phyloP scores from a whole-genome alignment of 345 rosid species.

The Eucalyptus erythrocorys region DNA sequence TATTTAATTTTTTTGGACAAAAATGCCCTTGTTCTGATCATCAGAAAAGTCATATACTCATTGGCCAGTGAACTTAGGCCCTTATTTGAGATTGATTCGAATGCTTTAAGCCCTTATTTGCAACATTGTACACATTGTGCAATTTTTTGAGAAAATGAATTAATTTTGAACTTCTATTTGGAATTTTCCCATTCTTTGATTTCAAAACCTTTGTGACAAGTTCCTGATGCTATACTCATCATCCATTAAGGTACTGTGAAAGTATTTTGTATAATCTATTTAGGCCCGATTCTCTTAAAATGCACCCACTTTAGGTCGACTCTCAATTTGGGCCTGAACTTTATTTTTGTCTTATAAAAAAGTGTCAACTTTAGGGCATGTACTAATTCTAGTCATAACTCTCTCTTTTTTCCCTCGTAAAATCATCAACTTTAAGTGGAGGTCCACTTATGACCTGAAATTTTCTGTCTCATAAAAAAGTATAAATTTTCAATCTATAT shows the following conservation, averaged over 20 bases:
- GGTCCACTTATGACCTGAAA: background rate
- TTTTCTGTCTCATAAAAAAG: background rate
- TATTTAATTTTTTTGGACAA: background rate
- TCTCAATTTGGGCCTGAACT: background rate
- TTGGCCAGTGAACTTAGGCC: background rate
- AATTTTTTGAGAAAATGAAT: too few species aligned
- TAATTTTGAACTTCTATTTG: too few species aligned
- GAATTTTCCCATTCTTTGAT: background rate
- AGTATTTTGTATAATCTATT: background rate
- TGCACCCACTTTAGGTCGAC: background rate
- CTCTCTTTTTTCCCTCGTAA: too few species aligned
- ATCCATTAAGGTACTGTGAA: background rate
- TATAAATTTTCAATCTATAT: too few species aligned
- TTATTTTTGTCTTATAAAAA: background rate
- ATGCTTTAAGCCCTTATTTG: fast-evolving
- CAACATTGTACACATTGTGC: too few species aligned
- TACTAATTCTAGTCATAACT: background rate
- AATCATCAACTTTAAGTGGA: background rate
- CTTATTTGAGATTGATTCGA: too few species aligned
- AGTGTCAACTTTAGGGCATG: fast-evolving
- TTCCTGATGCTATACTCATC: background rate
- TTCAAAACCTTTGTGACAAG: background rate
- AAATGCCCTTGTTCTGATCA: background rate
- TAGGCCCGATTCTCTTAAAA: background rate
- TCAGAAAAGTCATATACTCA: background rate